Base-by-base conservation (phyloP, 345 rosid genomes). In the Physaria fendleri region DNA sequence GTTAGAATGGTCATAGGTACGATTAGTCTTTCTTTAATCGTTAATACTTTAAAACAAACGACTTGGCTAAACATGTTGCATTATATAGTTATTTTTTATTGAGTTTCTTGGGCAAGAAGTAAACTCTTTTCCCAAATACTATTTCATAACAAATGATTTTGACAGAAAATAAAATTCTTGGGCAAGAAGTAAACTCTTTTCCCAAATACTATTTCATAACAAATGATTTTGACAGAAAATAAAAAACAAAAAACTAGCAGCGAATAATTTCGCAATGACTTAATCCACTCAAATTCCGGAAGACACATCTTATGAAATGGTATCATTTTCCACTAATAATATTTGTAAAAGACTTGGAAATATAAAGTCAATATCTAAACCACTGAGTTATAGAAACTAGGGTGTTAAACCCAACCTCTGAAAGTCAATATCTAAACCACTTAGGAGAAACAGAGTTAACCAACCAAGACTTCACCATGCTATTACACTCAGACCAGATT, bases 21-120 rank as follows among this genome's bases (percentile, higher is more conserved):
- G 35, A 57, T 51, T 51, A 59, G 66, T 68, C 61, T 24, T 11
- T 7, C 54, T 21, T 39, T n/a, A n/a, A n/a, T n/a, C n/a, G n/a
- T n/a, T n/a, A 30, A 56, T 48, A 29, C 17, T 13, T 12, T 13
- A 1, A 32, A 41, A 41, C 23, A 50, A 16, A 18, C 39, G 60
- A 47, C 65, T 58, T 59, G 24, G 53, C n/a, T n/a, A n/a, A n/a
- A n/a, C n/a, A n/a, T n/a, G n/a, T n/a, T n/a, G n/a, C 44, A 16
- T 49, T 51, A 20, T 24, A 12, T 20, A 8, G n/a, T n/a, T n/a
- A n/a, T n/a, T 25, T 51, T 28, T 20, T 14, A 17, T 22, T 29
- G 20, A 47, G n/a, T 66, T 66, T 14, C 44, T 40, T 40, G 59
- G 48, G 6, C 5, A 42, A 25, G 24, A 57, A 57, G 65, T 37